These are phyloP conservation scores for Sclerotinia trifoliorum DNA, from an alignment of 2,329 filamentous ascomycete genomes.

Conservation along the genomic window DNA sequence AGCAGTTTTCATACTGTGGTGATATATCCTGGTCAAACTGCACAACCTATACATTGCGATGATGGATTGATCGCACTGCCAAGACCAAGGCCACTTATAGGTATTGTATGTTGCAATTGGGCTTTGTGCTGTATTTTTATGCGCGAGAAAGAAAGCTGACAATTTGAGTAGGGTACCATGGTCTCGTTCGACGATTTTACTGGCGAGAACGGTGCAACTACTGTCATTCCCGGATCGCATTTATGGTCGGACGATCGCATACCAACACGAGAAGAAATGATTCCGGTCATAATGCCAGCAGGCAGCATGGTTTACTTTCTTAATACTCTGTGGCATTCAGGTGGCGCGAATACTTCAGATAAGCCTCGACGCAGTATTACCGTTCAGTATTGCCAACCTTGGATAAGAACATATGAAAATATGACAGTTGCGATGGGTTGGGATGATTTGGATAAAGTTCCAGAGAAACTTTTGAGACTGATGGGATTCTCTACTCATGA, in stretches of 20 bases:
- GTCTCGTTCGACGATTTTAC: conserved; percentile 39
- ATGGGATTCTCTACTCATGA: conserved; percentile 37
- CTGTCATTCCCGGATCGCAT: conserved; percentile 38
- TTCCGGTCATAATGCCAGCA: conserved; percentile 37
- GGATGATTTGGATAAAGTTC: conserved; percentile 36
- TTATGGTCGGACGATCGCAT: conserved; percentile 38
- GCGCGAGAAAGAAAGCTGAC: conserved; percentile 10
- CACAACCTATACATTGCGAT: conserved; percentile 43
- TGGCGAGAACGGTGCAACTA: conserved; percentile 37
- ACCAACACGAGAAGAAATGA: conserved; percentile 33
- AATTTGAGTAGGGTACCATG: conserved; percentile 36
- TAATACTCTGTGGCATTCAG: conserved; percentile 38
- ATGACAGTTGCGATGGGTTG: conserved; percentile 42
- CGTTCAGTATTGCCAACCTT: conserved; percentile 40
- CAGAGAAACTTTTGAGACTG: conserved; percentile 32
- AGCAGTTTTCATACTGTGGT: conserved; percentile 43
- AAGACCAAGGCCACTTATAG: conserved; percentile 37
- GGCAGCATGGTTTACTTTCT: conserved; percentile 38
- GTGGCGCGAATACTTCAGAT: conserved; percentile 34
- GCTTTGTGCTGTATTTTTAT: neutral
- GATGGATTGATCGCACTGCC: conserved; percentile 38
- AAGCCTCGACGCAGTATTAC: conserved; percentile 33
- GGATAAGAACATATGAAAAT: conserved; percentile 43
- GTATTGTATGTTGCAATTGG: conserved; percentile 28
- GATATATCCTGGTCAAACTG: conserved; percentile 42